Conservation (phyloP, 1,284 basidiomycete species). For the Ganoderma sp. region DNA sequence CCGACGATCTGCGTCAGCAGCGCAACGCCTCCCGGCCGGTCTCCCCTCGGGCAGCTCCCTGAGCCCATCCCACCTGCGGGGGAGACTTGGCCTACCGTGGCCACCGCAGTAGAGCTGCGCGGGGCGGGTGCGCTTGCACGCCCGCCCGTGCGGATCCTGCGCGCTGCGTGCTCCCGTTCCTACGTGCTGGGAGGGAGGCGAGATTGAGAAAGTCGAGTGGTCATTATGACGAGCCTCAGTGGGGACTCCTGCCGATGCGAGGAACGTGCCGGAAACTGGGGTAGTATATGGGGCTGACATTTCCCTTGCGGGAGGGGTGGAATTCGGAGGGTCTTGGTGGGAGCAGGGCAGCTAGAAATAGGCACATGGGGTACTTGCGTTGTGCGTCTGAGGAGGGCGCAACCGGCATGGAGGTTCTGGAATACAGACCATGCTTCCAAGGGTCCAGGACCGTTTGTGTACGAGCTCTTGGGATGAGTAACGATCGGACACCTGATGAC, state of each 20-base stretch:
- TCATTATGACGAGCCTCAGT: slow-evolving; percentile 58
- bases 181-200: slow-evolving; percentile 26
- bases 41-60: slow-evolving; percentile 28
- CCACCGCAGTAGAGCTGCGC: slow-evolving; percentile 30
- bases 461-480: background rate
- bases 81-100: slow-evolving; percentile 23
- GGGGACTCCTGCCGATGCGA: slow-evolving; percentile 76
- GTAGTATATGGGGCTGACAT: slow-evolving; percentile 80
- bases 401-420: background rate
- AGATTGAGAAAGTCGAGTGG: slow-evolving; percentile 35
- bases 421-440: background rate
- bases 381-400: background rate
- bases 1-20: background rate
- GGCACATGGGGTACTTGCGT: background rate
- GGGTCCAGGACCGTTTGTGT: background rate
- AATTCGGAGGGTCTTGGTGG: background rate
- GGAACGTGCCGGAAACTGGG: slow-evolving; percentile 65
- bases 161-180: slow-evolving; percentile 18
- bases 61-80: slow-evolving; percentile 19
- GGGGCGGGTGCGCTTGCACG: slow-evolving; percentile 30
- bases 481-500: background rate
- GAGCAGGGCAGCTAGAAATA: background rate
- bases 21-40: slow-evolving; percentile 26
- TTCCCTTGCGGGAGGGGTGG: background rate
- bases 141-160: slow-evolving; percentile 33